phyloP scores from a whole-genome alignment of 805 yeast genomes.

The Zygoascus biomembranicola region DNA sequence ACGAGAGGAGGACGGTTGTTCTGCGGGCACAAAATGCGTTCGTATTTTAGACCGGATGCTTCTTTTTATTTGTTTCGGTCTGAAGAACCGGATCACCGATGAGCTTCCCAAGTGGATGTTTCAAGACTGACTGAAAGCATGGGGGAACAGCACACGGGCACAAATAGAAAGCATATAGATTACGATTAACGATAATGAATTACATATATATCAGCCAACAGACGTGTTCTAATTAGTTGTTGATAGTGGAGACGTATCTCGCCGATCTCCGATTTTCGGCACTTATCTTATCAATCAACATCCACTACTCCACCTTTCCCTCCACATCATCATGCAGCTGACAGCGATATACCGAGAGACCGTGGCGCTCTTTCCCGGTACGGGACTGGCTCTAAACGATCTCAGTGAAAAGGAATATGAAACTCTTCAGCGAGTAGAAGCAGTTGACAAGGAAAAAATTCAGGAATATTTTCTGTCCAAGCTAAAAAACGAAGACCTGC shows the following conservation, averaged over 20 bases:
- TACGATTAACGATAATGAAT: no score
- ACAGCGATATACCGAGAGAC: background rate
- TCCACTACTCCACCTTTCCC: background rate
- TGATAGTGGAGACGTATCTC: no score
- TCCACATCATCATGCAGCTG: background rate
- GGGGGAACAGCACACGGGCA: no score
- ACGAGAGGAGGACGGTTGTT: constrained; percentile 63
- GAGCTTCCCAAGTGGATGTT: no score
- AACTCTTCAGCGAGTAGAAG: background rate
- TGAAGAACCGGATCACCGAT: background rate
- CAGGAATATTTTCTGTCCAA: background rate
- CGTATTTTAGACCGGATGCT: constrained; percentile 32
- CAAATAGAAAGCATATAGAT: no score
- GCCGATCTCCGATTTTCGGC: no score
- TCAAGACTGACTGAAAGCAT: no score
- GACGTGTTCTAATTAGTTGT: no score
- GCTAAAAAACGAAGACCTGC: background rate
- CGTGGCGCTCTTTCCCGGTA: background rate
- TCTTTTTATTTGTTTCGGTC: background rate
- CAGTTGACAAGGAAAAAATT: background rate
- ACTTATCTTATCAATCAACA: background rate
- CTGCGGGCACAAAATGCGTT: constrained; percentile 68
- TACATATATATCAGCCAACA: no score
- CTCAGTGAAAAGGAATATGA: background rate
- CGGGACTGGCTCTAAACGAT: background rate